Percentiles rank a stretch among this genome's conserved stretches.
phyloP scores from a whole-genome alignment of 176 grass and related monocot species.

The Phragmites australis region DNA sequence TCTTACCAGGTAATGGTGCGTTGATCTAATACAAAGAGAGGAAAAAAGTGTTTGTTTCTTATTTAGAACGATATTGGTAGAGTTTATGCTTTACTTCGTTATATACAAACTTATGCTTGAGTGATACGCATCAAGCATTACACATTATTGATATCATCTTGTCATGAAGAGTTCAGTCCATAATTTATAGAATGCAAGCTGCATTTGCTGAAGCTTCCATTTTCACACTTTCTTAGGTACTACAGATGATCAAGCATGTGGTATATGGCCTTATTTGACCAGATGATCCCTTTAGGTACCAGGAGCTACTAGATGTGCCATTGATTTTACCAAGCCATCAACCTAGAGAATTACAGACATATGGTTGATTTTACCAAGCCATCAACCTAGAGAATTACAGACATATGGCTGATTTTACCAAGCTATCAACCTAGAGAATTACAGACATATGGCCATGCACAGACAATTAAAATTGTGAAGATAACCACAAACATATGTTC shows the following conservation, averaged over 20 bases:
- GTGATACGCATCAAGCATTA: neutral
- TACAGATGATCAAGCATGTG: neutral
- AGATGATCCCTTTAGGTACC: neutral
- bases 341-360: too few species aligned
- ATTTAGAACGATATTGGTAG: neutral
- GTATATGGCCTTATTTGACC: neutral
- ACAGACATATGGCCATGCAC: neutral
- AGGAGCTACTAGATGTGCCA: neutral
- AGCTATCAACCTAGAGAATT: neutral
- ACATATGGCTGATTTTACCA: neutral
- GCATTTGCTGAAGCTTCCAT: neutral
- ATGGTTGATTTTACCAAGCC: too few species aligned
- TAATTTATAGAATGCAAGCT: neutral
- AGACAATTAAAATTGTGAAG: neutral
- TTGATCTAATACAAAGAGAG: neutral
- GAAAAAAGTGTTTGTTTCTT: neutral
- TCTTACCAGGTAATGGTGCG: constrained; percentile 80
- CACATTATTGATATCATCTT: neutral
- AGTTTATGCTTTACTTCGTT: neutral
- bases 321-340: neutral
- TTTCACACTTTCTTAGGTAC: neutral
- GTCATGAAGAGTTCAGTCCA: neutral
- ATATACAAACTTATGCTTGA: neutral
- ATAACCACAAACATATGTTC: neutral
- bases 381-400: too few species aligned